These are phyloP conservation scores for Loxodes magnus DNA, from an alignment of 73 alveolate genomes.

Conservation along the genomic window DNA sequence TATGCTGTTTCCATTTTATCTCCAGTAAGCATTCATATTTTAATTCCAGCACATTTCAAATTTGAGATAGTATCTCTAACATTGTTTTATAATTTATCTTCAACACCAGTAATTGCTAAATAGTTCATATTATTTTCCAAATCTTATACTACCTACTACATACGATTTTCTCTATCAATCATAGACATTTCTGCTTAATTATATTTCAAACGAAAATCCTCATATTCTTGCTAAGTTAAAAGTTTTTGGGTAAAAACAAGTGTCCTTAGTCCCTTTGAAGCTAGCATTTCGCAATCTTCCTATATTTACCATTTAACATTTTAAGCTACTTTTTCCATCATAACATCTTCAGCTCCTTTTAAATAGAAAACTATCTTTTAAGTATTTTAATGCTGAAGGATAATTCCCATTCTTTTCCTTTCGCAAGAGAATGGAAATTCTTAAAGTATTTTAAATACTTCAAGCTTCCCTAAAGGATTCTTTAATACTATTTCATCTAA, in stretches of 20 bases:
- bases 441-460: constrained; percentile 43
- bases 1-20: not conserved
- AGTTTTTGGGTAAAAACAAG: constrained; percentile 40
- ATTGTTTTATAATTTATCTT: not conserved
- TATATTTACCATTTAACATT: not conserved
- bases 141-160: not conserved
- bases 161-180: not conserved
- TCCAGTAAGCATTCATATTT: constrained; percentile 2
- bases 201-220: not conserved
- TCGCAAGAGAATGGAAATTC: constrained; percentile 90
- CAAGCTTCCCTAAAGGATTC: constrained; percentile 9
- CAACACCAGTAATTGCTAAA: not conserved
- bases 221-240: constrained; percentile 54
- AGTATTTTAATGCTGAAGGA: constrained; percentile 45
- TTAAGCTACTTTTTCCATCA: not conserved
- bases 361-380: constrained; percentile 68
- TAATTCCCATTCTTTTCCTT: constrained; percentile 92
- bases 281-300: constrained; percentile 7
- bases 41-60: constrained; percentile 1
- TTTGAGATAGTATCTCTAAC: not conserved
- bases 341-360: constrained; percentile 54
- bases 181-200: not conserved
- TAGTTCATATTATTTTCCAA: not conserved
- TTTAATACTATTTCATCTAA: constrained; percentile 10
- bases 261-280: constrained; percentile 19